Evolutionary conservation across 768 basidiomycete genomes (phyloP).

Genomic region (Trichaptum fuscoviolaceum): DNA sequence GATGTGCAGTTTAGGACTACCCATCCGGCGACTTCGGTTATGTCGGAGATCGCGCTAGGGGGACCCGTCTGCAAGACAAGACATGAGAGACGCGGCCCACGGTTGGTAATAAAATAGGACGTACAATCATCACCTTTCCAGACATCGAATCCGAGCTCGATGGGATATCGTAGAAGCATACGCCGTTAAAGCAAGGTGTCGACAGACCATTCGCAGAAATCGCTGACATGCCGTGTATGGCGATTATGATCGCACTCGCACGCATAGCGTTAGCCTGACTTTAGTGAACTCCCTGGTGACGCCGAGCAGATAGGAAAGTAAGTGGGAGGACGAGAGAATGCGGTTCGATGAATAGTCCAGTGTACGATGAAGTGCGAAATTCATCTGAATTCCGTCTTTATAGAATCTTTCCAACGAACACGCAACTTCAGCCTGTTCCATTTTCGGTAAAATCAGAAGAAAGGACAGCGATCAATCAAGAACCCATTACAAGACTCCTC

Average conservation of each 20-base stretch:
- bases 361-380: not conserved
- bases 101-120: constrained; percentile 9
- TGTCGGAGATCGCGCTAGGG: constrained; percentile 27
- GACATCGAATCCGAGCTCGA: constrained; percentile 26
- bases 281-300: not conserved
- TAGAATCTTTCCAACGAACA: not conserved
- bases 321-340: not conserved
- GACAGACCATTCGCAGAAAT: constrained; percentile 38
- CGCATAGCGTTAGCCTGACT: not conserved
- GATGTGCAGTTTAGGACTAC: constrained; percentile 39
- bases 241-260: not conserved
- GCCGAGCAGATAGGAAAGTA: not conserved
- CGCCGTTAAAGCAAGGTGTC: constrained; percentile 32
- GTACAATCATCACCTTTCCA: constrained; percentile 36
- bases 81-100: not conserved
- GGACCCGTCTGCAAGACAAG: not conserved
- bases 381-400: not conserved
- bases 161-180: constrained; percentile 36
- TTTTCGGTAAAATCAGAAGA: not conserved
- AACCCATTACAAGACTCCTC: not conserved
- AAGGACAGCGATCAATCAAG: not conserved
- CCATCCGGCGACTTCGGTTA: constrained; percentile 46
- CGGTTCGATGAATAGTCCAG: not conserved
- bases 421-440: not conserved
- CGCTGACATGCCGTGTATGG: constrained; percentile 5